Evolutionary conservation across 768 basidiomycete genomes (phyloP), one percentile per base, ranked within the genome.

Genomic region (Suillus ampliporus): DNA sequence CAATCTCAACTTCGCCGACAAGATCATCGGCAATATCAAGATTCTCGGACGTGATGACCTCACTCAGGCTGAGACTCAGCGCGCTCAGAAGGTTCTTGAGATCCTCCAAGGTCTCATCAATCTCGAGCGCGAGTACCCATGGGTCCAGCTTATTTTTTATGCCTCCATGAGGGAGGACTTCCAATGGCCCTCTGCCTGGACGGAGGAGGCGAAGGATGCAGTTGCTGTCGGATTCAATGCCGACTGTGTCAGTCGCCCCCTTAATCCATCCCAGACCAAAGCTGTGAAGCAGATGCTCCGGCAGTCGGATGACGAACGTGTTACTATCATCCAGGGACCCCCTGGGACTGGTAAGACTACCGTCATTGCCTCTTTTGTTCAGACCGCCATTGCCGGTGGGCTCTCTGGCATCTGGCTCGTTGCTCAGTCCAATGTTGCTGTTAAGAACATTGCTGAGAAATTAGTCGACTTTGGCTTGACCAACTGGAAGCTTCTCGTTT

Each of bases 401-500:
- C 69, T 74, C 21, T 66, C 71, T 64, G 87, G 89, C 0, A 86
- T 93, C 14, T 95, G 91, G 90, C 84, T 95, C 6, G 79, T 92
- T 69, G 91, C 93, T 38, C 90, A 95, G 70, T 90, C 89, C 19
- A 95, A 95, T 79, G 86, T 94, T 54, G 93, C 91, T 52, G 93
- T 94, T 23, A 94, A 92, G 74, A 94, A 95, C 67, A 94, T 95
- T 77, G 92, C 91, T 58, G 89, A 91, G 69, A 92, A 92, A 77
- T 77, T 95, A n/a, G 74, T 79, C n/a, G 74, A 81, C 9, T 77
- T 83, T 69, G 80, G 77, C 0, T 85, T 91, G 62, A 48, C 66
- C 4, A 66, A 83, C 10, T 95, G 87, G 83, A 86, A 79, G 64
- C 78, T 95, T 2, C 71, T 94, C 4, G 89, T 94, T n/a, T 89